Base-by-base conservation (phyloP, 2,329 filamentous ascomycete species). In the Neonectria faginata region DNA sequence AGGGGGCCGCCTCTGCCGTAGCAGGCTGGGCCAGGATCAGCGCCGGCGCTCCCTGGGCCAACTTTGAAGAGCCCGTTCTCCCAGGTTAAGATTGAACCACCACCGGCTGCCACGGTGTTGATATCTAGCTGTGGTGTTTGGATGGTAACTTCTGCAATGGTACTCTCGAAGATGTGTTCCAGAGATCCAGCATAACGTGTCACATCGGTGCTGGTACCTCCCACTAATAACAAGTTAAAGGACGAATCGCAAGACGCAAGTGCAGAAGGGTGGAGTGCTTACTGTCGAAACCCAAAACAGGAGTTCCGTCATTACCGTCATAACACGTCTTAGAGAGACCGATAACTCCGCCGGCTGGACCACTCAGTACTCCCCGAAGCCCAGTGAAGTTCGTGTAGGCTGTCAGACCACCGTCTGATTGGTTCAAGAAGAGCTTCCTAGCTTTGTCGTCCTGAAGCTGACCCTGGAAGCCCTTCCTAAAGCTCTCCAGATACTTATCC, bases 121-220 rank as follows among this genome's bases (percentile, higher is more conserved):
- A 92, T 92, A 71, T 92, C 90, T 2, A 92, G 82, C 72, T 92
- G 89, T 0, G 90, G 90, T 2, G 86, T 88, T 66, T 91, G 89
- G 29, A 92, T 90, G 2, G 89, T 89, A 2, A 91, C 86, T 20
- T 89, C 88, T 0, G 89, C 89, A 11, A 90, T 91, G 5, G 88
- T 91, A 1, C 89, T 90, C 69, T 91, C 89, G 63, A 91, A 91
- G 14, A 92, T 88, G 70, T 92, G 89, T 64, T 92, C 90, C 68
- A 91, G 89, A 59, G 86, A 82, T 22, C 90, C 90, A 16, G 86
- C 87, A 71, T 90, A 92, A 48, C 90, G 80, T 51, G 87, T 90
- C n/a, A 92, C 89, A 74, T 92, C 90, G 1, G 90, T 92, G 57
- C 86, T 89, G 6, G 90, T 92, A 14, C 90, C 90, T 18, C 90